phyloP scores from a whole-genome alignment of 1,139 yeast genomes.

The Lodderomyces pseudojiufengensis region DNA sequence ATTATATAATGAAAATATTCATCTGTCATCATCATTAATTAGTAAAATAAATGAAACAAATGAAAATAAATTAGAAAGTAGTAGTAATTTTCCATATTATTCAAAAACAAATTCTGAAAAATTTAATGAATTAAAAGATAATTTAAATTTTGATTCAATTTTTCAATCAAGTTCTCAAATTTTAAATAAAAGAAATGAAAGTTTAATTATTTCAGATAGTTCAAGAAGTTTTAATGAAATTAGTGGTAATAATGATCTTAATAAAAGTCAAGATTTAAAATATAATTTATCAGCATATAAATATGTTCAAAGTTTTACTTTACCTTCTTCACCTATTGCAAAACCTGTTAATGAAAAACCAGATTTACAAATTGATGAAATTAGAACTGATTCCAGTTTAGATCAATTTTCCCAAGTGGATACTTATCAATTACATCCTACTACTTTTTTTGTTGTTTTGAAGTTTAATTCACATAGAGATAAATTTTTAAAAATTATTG shows the following conservation, averaged over 20 bases:
- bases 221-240: constrained; percentile 1
- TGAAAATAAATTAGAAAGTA: constrained; percentile 1
- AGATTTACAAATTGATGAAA: too few relatives aligned
- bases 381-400: too few relatives aligned
- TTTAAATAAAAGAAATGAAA: background rate
- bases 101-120: constrained; percentile 4
- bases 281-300: too few relatives aligned
- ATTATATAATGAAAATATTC: background rate
- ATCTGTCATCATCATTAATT: background rate
- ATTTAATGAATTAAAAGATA: constrained; percentile 6
- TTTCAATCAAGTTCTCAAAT: constrained; percentile 3
- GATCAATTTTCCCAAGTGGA: too few relatives aligned
- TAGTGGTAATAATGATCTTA: too few relatives aligned
- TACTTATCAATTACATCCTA: too few relatives aligned
- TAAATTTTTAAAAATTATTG: background rate
- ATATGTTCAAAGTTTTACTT: background rate
- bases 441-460: constrained; percentile 4
- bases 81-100: constrained; percentile 4
- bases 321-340: constrained; percentile 9
- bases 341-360: background rate
- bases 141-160: constrained; percentile 7
- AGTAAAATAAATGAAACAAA: background rate
- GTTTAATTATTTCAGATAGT: constrained; percentile 3
- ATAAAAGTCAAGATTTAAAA: too few relatives aligned
- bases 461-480: constrained; percentile 2